Evolutionary conservation across 2,329 filamentous ascomycete genomes (phyloP).

Genomic region (Trichoderma sp.): DNA sequence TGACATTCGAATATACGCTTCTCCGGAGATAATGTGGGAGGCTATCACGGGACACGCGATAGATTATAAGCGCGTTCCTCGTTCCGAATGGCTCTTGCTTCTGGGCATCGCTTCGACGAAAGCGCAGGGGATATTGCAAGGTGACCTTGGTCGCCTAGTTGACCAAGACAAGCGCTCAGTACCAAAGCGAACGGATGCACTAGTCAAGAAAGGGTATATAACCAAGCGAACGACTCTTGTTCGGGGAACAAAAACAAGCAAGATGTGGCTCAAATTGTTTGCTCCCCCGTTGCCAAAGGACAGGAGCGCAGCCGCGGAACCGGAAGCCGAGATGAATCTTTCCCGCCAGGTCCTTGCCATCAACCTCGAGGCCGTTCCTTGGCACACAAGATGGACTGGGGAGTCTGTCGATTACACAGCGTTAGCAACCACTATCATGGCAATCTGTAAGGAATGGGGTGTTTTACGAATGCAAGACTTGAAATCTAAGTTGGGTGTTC

Average conservation of each 20-base stretch:
- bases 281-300: slow-evolving; percentile 46
- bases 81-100: slow-evolving; percentile 58
- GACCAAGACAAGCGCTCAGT: slow-evolving; percentile 64
- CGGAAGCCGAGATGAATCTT: slow-evolving; percentile 38
- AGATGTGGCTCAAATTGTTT: slow-evolving; percentile 58
- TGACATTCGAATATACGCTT: slow-evolving; percentile 43
- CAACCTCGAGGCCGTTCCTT: slow-evolving; percentile 54
- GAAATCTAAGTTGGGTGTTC: slow-evolving; percentile 56
- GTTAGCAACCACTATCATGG: slow-evolving; percentile 56
- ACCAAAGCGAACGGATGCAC: slow-evolving; percentile 58
- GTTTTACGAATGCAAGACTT: slow-evolving; percentile 59
- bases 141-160: slow-evolving; percentile 56
- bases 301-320: slow-evolving; percentile 27
- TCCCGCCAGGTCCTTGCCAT: slow-evolving; percentile 40
- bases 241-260: slow-evolving; percentile 60
- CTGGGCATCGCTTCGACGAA: slow-evolving; percentile 56
- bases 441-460: slow-evolving; percentile 56
- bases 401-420: slow-evolving; percentile 58
- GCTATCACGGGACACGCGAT: slow-evolving; percentile 58
- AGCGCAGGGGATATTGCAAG: slow-evolving; percentile 57
- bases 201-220: slow-evolving; percentile 61
- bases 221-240: slow-evolving; percentile 59
- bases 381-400: slow-evolving; percentile 56
- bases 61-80: slow-evolving; percentile 57
- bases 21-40: slow-evolving; percentile 58